phyloP scores from a whole-genome alignment of 2,329 filamentous ascomycete genomes.

The Sclerotinia spermophila region DNA sequence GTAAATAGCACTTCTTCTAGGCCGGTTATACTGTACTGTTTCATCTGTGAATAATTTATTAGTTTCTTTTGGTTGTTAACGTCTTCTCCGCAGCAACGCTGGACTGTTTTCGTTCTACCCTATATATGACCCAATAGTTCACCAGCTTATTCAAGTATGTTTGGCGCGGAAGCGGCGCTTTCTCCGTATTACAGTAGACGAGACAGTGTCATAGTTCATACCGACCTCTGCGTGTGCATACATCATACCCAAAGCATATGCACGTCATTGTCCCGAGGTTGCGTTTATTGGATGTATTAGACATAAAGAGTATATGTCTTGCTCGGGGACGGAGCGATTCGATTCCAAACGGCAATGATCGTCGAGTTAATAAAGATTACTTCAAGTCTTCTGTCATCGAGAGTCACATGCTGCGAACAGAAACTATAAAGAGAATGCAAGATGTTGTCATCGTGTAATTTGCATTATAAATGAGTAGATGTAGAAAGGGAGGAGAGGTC shows the following conservation, averaged over 20 bases:
- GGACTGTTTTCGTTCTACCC: background rate
- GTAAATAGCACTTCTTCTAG: background rate
- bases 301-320: background rate
- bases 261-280: no score
- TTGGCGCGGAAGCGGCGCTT: background rate
- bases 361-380: background rate
- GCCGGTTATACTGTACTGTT: background rate
- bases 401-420: background rate
- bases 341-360: background rate
- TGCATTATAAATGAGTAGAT: background rate
- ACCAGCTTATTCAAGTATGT: background rate
- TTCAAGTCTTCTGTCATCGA: background rate
- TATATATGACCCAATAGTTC: background rate
- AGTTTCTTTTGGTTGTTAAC: background rate
- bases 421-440: no score
- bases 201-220: background rate
- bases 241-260: background rate
- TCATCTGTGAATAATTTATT: background rate
- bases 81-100: background rate
- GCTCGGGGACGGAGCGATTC: background rate
- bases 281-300: background rate
- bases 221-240: background rate
- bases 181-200: background rate
- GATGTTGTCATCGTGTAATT: background rate
- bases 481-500: fast-evolving